Conservation (phyloP, 345 rosid genomes). For the Pelargonium nanum region DNA sequence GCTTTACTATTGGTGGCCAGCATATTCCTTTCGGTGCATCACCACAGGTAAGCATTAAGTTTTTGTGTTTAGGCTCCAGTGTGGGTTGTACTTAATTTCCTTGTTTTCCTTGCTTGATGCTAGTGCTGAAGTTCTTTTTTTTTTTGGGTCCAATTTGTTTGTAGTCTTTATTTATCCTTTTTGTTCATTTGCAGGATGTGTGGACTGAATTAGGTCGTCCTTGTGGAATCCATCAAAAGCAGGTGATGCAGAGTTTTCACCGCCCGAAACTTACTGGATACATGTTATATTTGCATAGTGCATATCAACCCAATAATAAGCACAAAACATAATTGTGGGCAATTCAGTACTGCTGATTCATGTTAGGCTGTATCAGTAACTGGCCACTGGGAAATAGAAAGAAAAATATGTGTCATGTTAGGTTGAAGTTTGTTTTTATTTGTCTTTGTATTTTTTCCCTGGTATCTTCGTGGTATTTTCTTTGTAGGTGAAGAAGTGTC, state of each 20-base stretch:
- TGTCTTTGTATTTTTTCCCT: no score
- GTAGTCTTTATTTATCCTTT: neutral
- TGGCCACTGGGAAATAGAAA: no score
- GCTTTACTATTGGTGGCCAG: conserved; percentile 80
- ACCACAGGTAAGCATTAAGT: conserved; percentile 56
- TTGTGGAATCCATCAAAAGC: conserved; percentile 94
- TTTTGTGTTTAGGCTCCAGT: neutral
- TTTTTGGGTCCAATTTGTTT: neutral
- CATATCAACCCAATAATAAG: neutral
- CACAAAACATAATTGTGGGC: no score
- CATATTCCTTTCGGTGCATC: conserved; percentile 92
- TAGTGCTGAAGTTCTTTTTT: no score
- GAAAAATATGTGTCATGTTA: no score
- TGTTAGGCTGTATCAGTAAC: no score
- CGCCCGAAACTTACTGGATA: neutral
- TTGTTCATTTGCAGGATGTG: conserved; percentile 54
- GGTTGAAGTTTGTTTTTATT: no score
- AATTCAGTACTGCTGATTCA: no score
- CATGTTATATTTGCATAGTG: neutral
- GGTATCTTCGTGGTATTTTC: neutral
- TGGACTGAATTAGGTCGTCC: conserved; percentile 99
- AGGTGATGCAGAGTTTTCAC: conserved; percentile 32
- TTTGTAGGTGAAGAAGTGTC: no score
- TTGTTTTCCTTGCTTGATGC: neutral
- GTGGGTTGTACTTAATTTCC: neutral